Percentiles rank a stretch among this genome's conserved stretches.
These are phyloP conservation scores for Babesia caballi DNA, from an alignment of 169 alveolate species.

Conservation along the genomic window DNA sequence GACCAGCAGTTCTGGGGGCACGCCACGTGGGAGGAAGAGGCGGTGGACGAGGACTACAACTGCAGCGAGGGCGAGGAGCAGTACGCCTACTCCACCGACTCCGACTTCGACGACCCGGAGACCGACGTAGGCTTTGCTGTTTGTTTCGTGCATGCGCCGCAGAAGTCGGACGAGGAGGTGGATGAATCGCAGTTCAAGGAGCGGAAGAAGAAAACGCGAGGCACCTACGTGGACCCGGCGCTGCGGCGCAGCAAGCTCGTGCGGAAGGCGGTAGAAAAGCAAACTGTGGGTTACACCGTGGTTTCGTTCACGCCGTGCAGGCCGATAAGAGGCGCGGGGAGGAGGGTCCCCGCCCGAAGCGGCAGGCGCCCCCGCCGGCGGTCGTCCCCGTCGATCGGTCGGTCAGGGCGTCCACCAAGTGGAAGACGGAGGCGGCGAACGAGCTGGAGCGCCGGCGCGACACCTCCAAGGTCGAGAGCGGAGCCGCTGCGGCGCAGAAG, in stretches of 20 bases:
- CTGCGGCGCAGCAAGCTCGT: constrained; percentile 32
- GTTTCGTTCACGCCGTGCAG: background rate
- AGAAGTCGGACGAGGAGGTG: constrained; percentile 48
- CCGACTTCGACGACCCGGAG: constrained; percentile 81
- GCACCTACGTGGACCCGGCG: constrained; percentile 66
- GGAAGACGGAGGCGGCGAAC: constrained; percentile 51
- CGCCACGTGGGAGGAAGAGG: constrained; percentile 84
- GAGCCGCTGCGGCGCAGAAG: background rate
- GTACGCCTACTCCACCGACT: constrained; percentile 77
- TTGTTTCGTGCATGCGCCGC: background rate
- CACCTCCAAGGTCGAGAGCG: background rate
- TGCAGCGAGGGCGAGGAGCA: constrained; percentile 84
- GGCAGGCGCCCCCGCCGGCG: background rate
- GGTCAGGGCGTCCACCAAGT: constrained; percentile 51
- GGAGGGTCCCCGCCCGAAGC: background rate
- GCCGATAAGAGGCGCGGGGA: background rate
- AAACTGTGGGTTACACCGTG: constrained; percentile 7
- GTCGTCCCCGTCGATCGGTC: constrained; percentile 5
- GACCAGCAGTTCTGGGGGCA: constrained; percentile 84
- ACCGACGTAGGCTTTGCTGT: constrained; percentile 22
- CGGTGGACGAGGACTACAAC: constrained; percentile 81
- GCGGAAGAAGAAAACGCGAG: constrained; percentile 26
- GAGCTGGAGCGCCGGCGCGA: constrained; percentile 35
- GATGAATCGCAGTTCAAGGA: constrained; percentile 57
- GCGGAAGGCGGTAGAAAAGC: constrained; percentile 14